Percentiles rank a stretch among this genome's conserved stretches.
phyloP scores from a whole-genome alignment of 2,329 filamentous ascomycete genomes.

The Claviceps quebecensis region DNA sequence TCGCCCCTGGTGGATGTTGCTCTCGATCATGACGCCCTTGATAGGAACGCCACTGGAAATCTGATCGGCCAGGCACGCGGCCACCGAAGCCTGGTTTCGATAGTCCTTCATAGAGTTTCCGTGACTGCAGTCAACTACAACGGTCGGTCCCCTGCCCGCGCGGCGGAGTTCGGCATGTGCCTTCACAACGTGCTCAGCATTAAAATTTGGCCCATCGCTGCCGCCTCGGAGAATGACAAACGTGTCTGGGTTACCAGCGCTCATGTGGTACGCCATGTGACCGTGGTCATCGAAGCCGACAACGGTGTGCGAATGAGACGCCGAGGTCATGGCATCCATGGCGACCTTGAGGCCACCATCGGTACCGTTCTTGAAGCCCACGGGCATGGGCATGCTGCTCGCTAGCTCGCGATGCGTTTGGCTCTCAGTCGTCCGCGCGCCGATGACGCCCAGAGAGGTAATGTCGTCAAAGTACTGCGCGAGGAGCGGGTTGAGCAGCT shows the following conservation, averaged over 20 bases:
- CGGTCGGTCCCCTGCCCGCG: conserved; percentile 56
- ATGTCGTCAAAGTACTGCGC: conserved; percentile 93
- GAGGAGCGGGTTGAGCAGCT: conserved; percentile 97
- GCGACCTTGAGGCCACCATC: conserved; percentile 82
- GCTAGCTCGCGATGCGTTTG: conserved; percentile 93
- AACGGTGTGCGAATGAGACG: conserved; percentile 88
- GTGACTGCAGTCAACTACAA: conserved; percentile 98
- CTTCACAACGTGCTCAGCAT: conserved; percentile 67
- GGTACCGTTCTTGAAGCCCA: conserved; percentile 99
- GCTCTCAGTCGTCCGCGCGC: conserved; percentile 90
- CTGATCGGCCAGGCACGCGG: conserved; percentile 66
- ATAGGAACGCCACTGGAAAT: conserved; percentile 77
- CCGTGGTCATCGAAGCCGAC: conserved; percentile 94
- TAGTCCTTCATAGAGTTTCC: conserved; percentile 94
- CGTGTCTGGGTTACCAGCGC: conserved; percentile 88
- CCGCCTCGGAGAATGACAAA: conserved; percentile 92
- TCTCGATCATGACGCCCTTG: conserved; percentile 98
- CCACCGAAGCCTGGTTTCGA: conserved; percentile 93
- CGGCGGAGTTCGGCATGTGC: conserved; percentile 68
- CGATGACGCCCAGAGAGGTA: conserved; percentile 81
- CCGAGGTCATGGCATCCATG: conserved; percentile 89
- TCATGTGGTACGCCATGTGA: conserved; percentile 87
- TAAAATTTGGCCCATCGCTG: conserved; percentile 87
- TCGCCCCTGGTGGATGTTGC: conserved; percentile 83
- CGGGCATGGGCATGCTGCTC: conserved; percentile 87